Base-by-base conservation (phyloP, 352 stramenopile species). In the Globisporangium uncinulatum region DNA sequence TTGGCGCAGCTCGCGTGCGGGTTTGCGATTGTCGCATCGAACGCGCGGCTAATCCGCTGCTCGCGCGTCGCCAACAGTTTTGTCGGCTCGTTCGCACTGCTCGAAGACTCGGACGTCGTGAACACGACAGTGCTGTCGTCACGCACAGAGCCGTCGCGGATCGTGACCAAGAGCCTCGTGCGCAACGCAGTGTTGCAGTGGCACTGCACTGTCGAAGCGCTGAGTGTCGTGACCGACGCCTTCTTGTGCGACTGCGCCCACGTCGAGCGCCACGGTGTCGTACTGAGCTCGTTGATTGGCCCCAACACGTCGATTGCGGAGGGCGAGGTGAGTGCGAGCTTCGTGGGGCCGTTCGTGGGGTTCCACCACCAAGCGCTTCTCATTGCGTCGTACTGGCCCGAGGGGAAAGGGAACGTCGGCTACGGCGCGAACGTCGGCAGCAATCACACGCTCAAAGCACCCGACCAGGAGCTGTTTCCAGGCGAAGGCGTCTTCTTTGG, bases 401-500 rank as follows among this genome's bases (percentile, higher is more conserved):
- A 91, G 31, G 94, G 94, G n/a, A 87, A 92, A 65, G 94, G 94
- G 15, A 98, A 98, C 59, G 71, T 98, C 43, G 89, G 86, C 15
- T 98, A 97, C 53, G 94, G 94, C 31, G 93, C 92, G 49, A 98
- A 99, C 62, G 92, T 98, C 24, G 96, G 96, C 44, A 98, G 88
- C 56, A 99, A 99, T 69, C 96, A 99, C 70, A 99, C 96, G 45
- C 65, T 95, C n/a, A 93, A 92, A 51, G 83, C 82, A 0, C 85
- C 85, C 0, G 85, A 95, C 57, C 85, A 95, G 70, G 96, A 99
- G 69, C 74, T 95, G 3, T 83, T 92, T 43, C 79, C 83, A 0
- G 96, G 95, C 3, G 96, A 99, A 69, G 96, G 96, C 48, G 65
- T 97, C 24, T 99, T 99, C 71, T 99, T 96, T 70, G 96, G 96